Conservation (phyloP, 2,329 filamentous ascomycete genomes). For the Pseudocercospora ulei region DNA sequence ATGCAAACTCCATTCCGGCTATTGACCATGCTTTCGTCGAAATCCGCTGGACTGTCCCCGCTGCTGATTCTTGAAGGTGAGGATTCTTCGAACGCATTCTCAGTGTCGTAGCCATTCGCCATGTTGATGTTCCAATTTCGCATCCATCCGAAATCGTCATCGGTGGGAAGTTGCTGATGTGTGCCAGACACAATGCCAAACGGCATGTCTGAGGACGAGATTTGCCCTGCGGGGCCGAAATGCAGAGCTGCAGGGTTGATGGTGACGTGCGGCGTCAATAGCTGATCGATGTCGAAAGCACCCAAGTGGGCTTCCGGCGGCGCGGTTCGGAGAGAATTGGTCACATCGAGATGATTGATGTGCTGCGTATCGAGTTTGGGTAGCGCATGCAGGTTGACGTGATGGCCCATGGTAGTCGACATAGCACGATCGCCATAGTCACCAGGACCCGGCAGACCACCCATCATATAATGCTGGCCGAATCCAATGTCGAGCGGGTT, state of each 20-base stretch:
- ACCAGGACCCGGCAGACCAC: constrained; percentile 50
- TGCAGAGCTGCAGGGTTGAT: constrained; percentile 63
- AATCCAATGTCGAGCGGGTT: constrained; percentile 25
- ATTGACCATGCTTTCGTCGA: constrained; percentile 86
- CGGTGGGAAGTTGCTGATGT: constrained; percentile 50
- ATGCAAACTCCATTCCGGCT: constrained; percentile 39
- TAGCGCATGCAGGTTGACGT: constrained; percentile 57
- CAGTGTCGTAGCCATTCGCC: constrained; percentile 50
- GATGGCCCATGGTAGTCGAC: constrained; percentile 57
- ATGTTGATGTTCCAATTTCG: constrained; percentile 71
- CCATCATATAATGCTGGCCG: constrained; percentile 42
- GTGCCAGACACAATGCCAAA: constrained; percentile 37
- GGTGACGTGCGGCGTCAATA: constrained; percentile 57
- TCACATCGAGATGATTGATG: constrained; percentile 51
- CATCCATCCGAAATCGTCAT: constrained; percentile 80
- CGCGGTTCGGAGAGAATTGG: constrained; percentile 66
- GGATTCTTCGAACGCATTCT: constrained; percentile 79
- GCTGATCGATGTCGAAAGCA: constrained; percentile 60
- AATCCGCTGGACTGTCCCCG: constrained; percentile 81
- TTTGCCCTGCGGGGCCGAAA: constrained; percentile 55
- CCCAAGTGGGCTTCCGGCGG: constrained; percentile 59
- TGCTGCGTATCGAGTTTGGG: constrained; percentile 71
- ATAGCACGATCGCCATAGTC: constrained; percentile 62
- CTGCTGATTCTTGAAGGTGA: constrained; percentile 96
- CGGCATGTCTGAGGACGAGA: constrained; percentile 30